Percentiles rank a stretch among this genome's conserved stretches.
Conservation (phyloP, 768 basidiomycete genomes). For the Termitomyces sp. region DNA sequence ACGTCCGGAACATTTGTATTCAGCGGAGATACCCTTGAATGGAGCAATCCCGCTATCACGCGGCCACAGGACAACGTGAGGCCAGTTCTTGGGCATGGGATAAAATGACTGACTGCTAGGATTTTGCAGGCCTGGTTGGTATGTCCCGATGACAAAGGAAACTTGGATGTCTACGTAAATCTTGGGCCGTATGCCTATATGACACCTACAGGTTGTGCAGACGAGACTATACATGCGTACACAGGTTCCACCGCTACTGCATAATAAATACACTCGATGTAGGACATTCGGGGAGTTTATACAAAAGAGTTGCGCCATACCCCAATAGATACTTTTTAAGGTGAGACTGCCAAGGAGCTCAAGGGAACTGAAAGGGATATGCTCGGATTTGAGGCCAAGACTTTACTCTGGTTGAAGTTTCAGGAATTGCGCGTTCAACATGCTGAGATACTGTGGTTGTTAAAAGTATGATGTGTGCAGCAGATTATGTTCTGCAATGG, state of each 20-base stretch:
- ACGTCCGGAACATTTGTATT: conserved; percentile 46
- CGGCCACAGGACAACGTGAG: conserved; percentile 49
- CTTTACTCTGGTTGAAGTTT: too few species aligned
- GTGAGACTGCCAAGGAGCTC: not conserved
- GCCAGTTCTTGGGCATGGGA: not conserved
- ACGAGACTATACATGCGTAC: conserved; percentile 57
- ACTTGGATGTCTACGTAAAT: conserved; percentile 44
- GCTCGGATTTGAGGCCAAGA: not conserved
- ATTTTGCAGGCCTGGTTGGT: conserved; percentile 45
- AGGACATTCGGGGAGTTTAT: not conserved
- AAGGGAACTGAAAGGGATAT: not conserved
- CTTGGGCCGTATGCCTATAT: conserved; percentile 47
- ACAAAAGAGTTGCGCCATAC: not conserved
- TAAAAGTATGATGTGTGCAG: not conserved
- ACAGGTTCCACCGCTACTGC: conserved; percentile 46
- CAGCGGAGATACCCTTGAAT: conserved; percentile 54
- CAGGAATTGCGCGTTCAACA: too few species aligned
- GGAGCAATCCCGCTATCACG: conserved; percentile 43
- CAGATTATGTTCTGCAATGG: not conserved
- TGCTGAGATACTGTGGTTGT: too few species aligned
- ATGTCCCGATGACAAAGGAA: conserved; percentile 41
- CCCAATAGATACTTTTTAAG: not conserved
- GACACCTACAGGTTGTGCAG: conserved; percentile 55
- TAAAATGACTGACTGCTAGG: not conserved
- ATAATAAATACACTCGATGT: not conserved